Percentiles rank a stretch among this genome's conserved stretches.
These are phyloP conservation scores for Vitis hybrid DNA, from an alignment of 177 flowering plant species.

Conservation along the genomic window DNA sequence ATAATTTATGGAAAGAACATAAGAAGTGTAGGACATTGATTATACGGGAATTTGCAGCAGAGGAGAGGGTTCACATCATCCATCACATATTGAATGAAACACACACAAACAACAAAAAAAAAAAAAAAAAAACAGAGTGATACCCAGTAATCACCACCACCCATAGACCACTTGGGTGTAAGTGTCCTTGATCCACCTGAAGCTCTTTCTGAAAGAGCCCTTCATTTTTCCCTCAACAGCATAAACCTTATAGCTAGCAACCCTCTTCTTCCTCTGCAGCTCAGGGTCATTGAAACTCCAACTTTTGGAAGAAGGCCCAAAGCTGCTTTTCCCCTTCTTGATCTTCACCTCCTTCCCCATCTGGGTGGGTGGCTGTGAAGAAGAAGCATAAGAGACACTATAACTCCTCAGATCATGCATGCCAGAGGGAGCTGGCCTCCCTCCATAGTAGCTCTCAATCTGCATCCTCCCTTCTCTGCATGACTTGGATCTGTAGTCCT, in stretches of 20 bases:
- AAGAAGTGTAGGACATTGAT: no score
- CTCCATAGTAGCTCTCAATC: slow-evolving; percentile 37
- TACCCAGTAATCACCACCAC: slow-evolving; percentile 36
- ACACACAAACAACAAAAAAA: background rate
- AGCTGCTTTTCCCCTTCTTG: slow-evolving; percentile 42
- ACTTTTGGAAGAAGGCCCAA: slow-evolving; percentile 34
- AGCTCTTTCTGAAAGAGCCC: slow-evolving; percentile 73
- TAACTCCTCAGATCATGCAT: slow-evolving; percentile 63
- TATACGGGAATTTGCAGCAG: no score
- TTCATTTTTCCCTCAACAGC: slow-evolving; percentile 78
- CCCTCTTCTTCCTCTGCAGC: slow-evolving; percentile 79
- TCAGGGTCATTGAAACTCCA: slow-evolving; percentile 81
- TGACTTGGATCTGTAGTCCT: slow-evolving; percentile 73
- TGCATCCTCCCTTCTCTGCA: slow-evolving; percentile 60
- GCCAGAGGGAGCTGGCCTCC: slow-evolving; percentile 32
- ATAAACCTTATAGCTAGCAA: slow-evolving; percentile 75
- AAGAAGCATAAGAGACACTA: slow-evolving; percentile 48
- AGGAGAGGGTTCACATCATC: no score
- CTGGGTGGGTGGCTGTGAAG: slow-evolving; percentile 21
- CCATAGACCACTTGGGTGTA: slow-evolving; percentile 60
- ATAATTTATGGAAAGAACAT: background rate
- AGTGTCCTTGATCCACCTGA: slow-evolving; percentile 74
- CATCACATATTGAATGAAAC: background rate
- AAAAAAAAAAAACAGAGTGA: background rate
- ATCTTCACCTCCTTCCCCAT: slow-evolving; percentile 42